Evolutionary conservation across 441 rosid genomes (phyloP), one percentile per base, ranked within the genome.

Genomic region (Dalechampia spathulata): DNA sequence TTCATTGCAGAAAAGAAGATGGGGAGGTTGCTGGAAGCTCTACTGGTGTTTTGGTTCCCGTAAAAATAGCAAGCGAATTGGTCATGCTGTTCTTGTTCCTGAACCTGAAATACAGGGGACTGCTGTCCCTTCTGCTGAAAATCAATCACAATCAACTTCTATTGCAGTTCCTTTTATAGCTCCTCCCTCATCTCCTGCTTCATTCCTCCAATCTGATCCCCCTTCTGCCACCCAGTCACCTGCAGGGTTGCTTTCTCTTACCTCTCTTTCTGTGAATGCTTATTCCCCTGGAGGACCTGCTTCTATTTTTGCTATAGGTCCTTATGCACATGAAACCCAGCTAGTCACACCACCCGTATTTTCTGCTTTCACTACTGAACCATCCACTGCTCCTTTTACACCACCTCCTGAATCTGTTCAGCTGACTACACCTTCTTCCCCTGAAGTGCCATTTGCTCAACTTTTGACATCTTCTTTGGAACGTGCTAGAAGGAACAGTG

Each of bases 131-230:
- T 58, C 75, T 17, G 52, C 70, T 15, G 81, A 70, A 59, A 83
- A 64, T 71, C 73, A 62, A 53, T 62, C 79, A 20, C 72, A 71
- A 49, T 75, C 90, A 8, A 77, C 87, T 50, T 59, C 85, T 22
- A 54, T 77, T 22, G 71, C 81, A 1, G 76, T 84, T 42, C 93
- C 96, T 17, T 91, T 91, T 51, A 79, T 83, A 23, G 94, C 96
- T n/a, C 99, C 99, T 56, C 96, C 99, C 19, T 92, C 99, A 54
- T 92, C 99, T 45, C 99, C 99, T 23, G 93, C 86, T 50, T 86
- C 96, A 1, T 83, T 92, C 67, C 87, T 86, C 26, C 98, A 76
- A 51, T 88, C 98, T 0, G 94, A 81, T 63, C 94, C 96, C 65
- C 79, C 99, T 38, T 89, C 99, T 1, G 80, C 73, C 54, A 75